Conservation (phyloP, 2,329 filamentous ascomycete species). For the Hymenoscyphus fraxineus region DNA sequence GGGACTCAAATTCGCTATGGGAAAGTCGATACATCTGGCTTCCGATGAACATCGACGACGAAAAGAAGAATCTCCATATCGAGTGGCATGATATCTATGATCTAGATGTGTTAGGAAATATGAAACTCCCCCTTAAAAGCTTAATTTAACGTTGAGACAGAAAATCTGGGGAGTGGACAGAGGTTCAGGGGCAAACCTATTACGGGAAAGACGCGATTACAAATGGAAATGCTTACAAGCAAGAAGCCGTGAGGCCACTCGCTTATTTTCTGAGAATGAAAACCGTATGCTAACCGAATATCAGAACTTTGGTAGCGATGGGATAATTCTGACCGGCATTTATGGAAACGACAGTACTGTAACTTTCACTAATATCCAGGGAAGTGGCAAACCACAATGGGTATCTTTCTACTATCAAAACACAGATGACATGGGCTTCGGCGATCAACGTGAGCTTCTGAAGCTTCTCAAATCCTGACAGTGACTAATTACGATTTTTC, state of each 20-base stretch:
- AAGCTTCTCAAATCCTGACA: not conserved
- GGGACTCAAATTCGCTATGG: constrained; percentile 54
- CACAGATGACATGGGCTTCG: not conserved
- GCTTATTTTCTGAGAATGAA: not conserved
- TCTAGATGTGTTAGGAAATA: constrained; percentile 44
- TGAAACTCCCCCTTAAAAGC: no score
- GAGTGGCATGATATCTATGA: constrained; percentile 56
- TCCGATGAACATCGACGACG: constrained; percentile 49
- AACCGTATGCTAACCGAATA: not conserved
- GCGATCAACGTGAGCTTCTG: not conserved
- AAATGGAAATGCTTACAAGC: constrained; percentile 47
- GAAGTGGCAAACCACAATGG: not conserved
- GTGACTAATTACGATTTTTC: constrained; percentile 7
- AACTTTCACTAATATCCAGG: not conserved
- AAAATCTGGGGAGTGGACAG: constrained; percentile 6
- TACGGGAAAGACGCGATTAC: constrained; percentile 43
- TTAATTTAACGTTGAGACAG: not conserved
- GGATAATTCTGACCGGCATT: not conserved
- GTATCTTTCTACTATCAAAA: not conserved
- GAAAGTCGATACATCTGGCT: constrained; percentile 56
- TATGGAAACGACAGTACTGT: not conserved
- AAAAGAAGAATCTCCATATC: constrained; percentile 46
- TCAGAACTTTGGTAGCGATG: not conserved
- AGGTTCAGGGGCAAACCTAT: constrained; percentile 47
- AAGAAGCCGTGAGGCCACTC: constrained; percentile 50